A percentile compares a stretch with the other conserved stretches of the same genome.
Evolutionary conservation across 2,329 filamentous ascomycete genomes (phyloP).

Genomic region (Clarireedia sp.): DNA sequence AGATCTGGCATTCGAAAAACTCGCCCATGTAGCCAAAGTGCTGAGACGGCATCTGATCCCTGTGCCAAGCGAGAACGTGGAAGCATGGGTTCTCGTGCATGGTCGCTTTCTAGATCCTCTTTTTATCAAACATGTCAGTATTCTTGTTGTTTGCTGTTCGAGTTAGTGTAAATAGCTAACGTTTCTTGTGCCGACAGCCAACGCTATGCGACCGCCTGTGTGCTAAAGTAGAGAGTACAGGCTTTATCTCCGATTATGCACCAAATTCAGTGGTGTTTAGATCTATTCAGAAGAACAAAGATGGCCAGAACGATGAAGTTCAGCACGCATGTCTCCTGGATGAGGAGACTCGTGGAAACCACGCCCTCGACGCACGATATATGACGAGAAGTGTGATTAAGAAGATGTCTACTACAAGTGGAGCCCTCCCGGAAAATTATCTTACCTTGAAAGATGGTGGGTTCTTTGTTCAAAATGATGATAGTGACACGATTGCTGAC

Average conservation of each 20-base stretch:
- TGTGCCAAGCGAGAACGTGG: neutral
- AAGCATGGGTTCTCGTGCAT: neutral
- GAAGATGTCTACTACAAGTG: too few relatives aligned
- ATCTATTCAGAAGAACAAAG: neutral
- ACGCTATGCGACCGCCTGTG: neutral
- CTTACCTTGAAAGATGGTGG: too few relatives aligned
- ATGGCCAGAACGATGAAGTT: neutral
- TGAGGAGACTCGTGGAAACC: too few relatives aligned
- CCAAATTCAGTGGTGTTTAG: neutral
- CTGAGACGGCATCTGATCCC: neutral
- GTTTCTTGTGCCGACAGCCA: neutral
- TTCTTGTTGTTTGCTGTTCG: neutral
- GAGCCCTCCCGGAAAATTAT: too few relatives aligned
- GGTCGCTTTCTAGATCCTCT: neutral
- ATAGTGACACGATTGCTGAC: too few relatives aligned
- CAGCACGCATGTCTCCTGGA: neutral
- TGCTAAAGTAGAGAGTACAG: neutral
- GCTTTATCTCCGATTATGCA: too few relatives aligned
- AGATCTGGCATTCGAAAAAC: neutral
- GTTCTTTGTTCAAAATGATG: too few relatives aligned
- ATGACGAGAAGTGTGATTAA: too few relatives aligned
- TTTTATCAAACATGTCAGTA: constrained; percentile 3
- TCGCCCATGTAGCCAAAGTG: neutral
- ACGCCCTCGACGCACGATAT: too few relatives aligned
- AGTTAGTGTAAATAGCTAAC: neutral